Percentiles rank a stretch among this genome's conserved stretches.
These are phyloP conservation scores for Backusella mclennaniae DNA, from an alignment of 192 early-diverging fungal species.

Conservation along the genomic window DNA sequence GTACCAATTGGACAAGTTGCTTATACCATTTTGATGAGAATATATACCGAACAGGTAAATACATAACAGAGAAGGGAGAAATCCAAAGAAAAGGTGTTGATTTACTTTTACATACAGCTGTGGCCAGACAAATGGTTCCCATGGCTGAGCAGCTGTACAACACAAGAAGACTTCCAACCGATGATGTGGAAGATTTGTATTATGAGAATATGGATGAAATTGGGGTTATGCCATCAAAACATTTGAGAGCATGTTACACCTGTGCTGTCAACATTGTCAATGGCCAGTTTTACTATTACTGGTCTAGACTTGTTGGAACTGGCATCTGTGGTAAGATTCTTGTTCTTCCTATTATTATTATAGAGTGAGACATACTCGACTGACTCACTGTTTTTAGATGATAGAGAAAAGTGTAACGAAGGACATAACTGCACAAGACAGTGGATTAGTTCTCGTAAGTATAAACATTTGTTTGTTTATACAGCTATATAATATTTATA, in stretches of 20 bases:
- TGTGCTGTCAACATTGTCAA: slow-evolving; percentile 12
- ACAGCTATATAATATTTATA: neutral
- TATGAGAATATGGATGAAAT: neutral
- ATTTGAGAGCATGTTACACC: slow-evolving; percentile 8
- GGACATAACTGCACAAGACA: neutral
- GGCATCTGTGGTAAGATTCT: neutral
- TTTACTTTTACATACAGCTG: neutral
- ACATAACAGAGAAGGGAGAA: neutral
- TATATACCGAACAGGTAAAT: slow-evolving; percentile 6
- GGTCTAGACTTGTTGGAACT: neutral
- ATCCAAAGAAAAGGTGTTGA: neutral
- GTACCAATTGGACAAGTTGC: neutral
- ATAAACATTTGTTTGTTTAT: neutral
- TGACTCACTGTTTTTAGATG: neutral
- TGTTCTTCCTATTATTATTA: neutral
- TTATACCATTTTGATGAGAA: neutral
- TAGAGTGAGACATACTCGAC: neutral
- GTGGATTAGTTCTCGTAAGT: neutral
- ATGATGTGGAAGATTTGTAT: neutral
- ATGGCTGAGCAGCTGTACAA: neutral
- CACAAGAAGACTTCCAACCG: neutral
- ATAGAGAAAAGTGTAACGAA: neutral
- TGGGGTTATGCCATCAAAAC: neutral
- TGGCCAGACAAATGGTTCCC: neutral
- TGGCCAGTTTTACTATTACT: slow-evolving; percentile 17